Evolutionary conservation across 2,329 filamentous ascomycete species (phyloP), one percentile per base, ranked within the genome.

Genomic region (Ophiocordyceps robertsii): DNA sequence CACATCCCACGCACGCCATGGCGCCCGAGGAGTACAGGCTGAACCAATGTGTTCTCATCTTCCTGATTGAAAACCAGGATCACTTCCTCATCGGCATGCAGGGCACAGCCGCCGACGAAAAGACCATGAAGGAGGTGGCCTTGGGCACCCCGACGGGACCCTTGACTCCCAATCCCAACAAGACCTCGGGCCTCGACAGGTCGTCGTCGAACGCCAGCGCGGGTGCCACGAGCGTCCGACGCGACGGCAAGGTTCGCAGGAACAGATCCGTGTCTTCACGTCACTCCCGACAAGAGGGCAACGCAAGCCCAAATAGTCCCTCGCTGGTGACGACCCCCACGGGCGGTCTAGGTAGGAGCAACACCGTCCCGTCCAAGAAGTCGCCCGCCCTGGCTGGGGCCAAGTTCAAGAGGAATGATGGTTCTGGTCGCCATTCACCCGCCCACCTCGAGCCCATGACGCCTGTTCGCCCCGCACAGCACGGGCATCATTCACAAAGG

Each of bases 31-130:
- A 96, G 57, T 98, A 98, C 59, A 81, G 87, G 29, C 69, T 98
- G 6, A 96, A 93, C 58, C 92, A 98, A 69, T 90, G 92, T 54
- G 90, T 98, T 17, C 74, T 98, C 49, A 95, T 98, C 40, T 98
- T 98, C 62, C 67, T 98, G 52, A 98, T 98, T 51, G 89, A 96
- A 58, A 95, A 98, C 55, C 92, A 98, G 60, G 92, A 98, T 56
- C 86, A 95, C 62, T 98, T 98, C 69, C 69, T 98, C 50, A 93
- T 98, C 49, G 92, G 92, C 43, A 98, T 98, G 92, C 86, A 88
- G 57, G 92, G 92, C 37, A 95, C 89, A n/a, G 89, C 80, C n/a
- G 85, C 89, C n/a, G 89, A 95, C 57, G 86, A 93, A 57, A 80
- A 74, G 56, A 81, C 76, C 1, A 73, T 74, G 51, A 68, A 75